Base-by-base conservation (phyloP, 768 basidiomycete genomes). In the Tulasnella sp. region DNA sequence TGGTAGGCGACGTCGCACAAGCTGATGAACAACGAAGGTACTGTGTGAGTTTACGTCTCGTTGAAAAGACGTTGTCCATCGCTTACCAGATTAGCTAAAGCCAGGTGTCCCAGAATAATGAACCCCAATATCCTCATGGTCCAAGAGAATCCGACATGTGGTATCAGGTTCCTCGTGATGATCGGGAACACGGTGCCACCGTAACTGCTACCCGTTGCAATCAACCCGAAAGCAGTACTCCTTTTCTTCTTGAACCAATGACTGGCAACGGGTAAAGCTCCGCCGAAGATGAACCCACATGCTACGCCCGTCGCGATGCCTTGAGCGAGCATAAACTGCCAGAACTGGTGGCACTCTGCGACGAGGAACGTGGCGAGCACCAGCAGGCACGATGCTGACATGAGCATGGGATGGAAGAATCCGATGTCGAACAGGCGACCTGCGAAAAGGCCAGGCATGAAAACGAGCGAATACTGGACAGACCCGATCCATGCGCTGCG, bases 281-380 rank as follows among this genome's bases (percentile, higher is more conserved):
- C 89, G 3, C 89, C 88, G 69, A 90, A 92, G 9, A 92, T 84
- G 9, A 89, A 82, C 2, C 91, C 91, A 39, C 84, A 84, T 12
- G 85, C 85, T 76, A 91, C 89, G 29, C 92, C 92, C 15, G 89
- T 82, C 0, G 86, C 86, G 45, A 93, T 79, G 0, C 92, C 92
- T 81, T 93, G 92, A 77, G 88, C 92, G 0, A 93, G 85, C 31
- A 93, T 79, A 79, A 93, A 91, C 7, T 93, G 91, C 93, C 92
- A 93, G 79, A 89, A 93, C 76, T 86, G 77, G 14, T 83, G 90
- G 80, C 93, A 93, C 83, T 93, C 85, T 0, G 91, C 91, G 7
- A 87, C 84, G n/a, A 93, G 84, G 79, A 93, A 88, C 0, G 89
- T 90, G 38, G 87, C 85, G 0, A 82, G 77, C 3, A 93, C 82